Base-by-base conservation (phyloP, 2,329 filamentous ascomycete genomes). In the Fusarium sp. region DNA sequence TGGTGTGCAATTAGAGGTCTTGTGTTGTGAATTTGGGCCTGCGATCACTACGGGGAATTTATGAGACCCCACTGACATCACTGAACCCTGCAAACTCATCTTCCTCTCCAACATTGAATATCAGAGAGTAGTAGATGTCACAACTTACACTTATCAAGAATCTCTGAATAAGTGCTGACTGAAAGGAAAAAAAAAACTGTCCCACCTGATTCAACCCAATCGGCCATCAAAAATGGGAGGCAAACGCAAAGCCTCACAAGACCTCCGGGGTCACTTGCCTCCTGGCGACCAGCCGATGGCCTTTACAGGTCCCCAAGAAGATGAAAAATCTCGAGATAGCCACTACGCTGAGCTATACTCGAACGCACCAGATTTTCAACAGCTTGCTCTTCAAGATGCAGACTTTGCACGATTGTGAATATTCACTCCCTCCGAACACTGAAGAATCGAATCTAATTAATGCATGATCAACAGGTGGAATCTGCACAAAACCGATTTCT, bases 401-500 rank as follows among this genome's bases (percentile, higher is more conserved):
- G 80, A 79, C 0, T 85, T 88, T 70, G 81, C 81, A 3, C 72
- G 77, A 18, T 60, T 85, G 85, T 86, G 75, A 52, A 33, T 26
- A 18, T 20, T 20, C n/a, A 8, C 30, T 23, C 11, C 11, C 38
- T 37, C 10, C 20, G 4, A 44, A 12, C 44, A 10, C 13, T 7
- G 18, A 8, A 59, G 14, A 18, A 56, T 12, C 8, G 3, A 3
- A 30, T 27, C 63, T 72, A 15, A 69, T 32, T 73, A 17, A 69
- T 32, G 14, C 11, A n/a, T 23, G 10, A 20, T 32, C 13, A 17
- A 5, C 10, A 76, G 75, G 40, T 77, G 73, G 75, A 68, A 69
- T 32, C 49, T 69, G 23, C 70, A 69, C 32, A 75, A 76, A 56
- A 26, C 56, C 6, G 67, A 77, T 32, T 76, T 98, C 81, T 98